Evolutionary conservation across 1,284 basidiomycete genomes (phyloP).

Genomic region (Cryptococcus sp.): DNA sequence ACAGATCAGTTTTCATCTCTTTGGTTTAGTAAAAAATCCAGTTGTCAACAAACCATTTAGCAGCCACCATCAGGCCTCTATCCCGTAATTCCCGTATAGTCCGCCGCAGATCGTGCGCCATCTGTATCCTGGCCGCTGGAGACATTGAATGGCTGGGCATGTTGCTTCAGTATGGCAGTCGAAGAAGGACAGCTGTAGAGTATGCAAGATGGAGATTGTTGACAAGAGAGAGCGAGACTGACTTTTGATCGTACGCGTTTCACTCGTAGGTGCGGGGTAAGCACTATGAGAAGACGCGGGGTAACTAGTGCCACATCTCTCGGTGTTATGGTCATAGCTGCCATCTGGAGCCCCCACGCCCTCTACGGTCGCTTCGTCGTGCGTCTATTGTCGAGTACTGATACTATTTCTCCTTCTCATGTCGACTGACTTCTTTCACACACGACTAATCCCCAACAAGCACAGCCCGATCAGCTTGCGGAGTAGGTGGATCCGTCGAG

Average conservation of each 20-base stretch:
- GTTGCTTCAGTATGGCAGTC: neutral
- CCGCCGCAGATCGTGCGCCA: slow-evolving; percentile 48
- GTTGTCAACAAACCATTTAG: slow-evolving; percentile 46
- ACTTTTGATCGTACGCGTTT: too few species aligned
- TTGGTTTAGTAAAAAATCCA: too few species aligned
- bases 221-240: too few species aligned
- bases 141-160: slow-evolving; percentile 17
- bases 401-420: neutral
- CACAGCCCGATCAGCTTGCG: too few species aligned
- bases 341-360: neutral
- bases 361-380: neutral
- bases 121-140: slow-evolving; percentile 31
- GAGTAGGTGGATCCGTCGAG: neutral
- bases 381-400: neutral
- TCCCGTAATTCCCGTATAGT: slow-evolving; percentile 49
- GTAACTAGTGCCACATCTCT: neutral
- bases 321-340: slow-evolving; percentile 5
- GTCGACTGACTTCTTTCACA: neutral
- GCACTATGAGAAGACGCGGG: neutral
- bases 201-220: neutral
- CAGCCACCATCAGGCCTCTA: slow-evolving; percentile 48
- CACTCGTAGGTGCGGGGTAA: too few species aligned
- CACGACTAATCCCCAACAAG: neutral
- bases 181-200: neutral
- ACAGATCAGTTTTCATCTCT: too few species aligned